These are phyloP conservation scores for Trametes meyenii DNA, from an alignment of 768 basidiomycete genomes.

Conservation along the genomic window DNA sequence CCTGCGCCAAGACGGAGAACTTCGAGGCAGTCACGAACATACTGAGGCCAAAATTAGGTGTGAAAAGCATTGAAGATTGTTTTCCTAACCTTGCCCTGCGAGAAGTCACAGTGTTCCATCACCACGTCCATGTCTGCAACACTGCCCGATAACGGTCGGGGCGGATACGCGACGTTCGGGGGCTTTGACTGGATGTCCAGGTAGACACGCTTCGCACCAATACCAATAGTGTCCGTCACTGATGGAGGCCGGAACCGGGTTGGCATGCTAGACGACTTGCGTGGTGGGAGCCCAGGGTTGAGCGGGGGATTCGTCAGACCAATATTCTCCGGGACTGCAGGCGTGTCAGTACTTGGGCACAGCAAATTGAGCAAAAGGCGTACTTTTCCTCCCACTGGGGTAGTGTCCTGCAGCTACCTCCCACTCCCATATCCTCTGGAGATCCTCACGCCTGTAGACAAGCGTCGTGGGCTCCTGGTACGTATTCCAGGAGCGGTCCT, in stretches of 20 bases:
- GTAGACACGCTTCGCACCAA: constrained; percentile 79
- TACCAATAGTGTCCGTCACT: constrained; percentile 63
- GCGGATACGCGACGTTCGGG: constrained; percentile 78
- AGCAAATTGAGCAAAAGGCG: constrained; percentile 35
- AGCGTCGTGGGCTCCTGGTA: constrained; percentile 67
- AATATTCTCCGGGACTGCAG: constrained; percentile 70
- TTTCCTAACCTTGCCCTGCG: constrained; percentile 63
- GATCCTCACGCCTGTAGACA: constrained; percentile 73
- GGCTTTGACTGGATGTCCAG: constrained; percentile 65
- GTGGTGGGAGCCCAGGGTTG: constrained; percentile 77
- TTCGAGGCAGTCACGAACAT: constrained; percentile 97
- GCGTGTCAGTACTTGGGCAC: constrained; percentile 16
- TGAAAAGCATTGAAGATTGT: constrained; percentile 14
- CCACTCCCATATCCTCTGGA: constrained; percentile 94
- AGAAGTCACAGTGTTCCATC: constrained; percentile 93
- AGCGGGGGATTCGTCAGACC: constrained; percentile 55
- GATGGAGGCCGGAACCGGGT: constrained; percentile 52
- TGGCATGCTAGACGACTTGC: constrained; percentile 48
- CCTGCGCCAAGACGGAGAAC: constrained; percentile 89
- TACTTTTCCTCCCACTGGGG: constrained; percentile 79
- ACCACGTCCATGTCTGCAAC: constrained; percentile 89
- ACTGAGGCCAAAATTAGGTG: constrained; percentile 48
- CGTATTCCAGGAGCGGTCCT: constrained; percentile 62
- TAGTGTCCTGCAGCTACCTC: constrained; percentile 93
- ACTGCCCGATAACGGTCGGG: constrained; percentile 82